A percentile compares a stretch with the other conserved stretches of the same genome.
phyloP scores from a whole-genome alignment of 2,329 filamentous ascomycete species.

The Hypoxylon rubiginosum region DNA sequence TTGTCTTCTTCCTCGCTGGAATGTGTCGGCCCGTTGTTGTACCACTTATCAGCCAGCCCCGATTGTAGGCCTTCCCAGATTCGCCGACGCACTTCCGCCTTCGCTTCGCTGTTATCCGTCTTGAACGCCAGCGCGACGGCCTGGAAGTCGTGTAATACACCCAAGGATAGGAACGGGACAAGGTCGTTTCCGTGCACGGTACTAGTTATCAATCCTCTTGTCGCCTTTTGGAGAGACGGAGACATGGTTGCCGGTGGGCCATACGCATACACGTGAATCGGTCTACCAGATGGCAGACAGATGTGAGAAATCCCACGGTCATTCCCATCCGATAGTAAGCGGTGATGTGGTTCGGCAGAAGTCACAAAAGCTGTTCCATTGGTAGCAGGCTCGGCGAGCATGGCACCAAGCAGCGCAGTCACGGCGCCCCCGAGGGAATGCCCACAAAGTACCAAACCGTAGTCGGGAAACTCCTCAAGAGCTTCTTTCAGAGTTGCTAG shows the following conservation, averaged over 20 bases:
- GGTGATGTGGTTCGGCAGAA: slow-evolving; percentile 62
- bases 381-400: slow-evolving; percentile 74
- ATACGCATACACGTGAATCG: slow-evolving; percentile 85
- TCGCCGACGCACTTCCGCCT: slow-evolving; percentile 74
- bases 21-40: slow-evolving; percentile 58
- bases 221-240: slow-evolving; percentile 75
- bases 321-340: slow-evolving; percentile 53
- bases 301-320: slow-evolving; percentile 52
- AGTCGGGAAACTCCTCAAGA: slow-evolving; percentile 75
- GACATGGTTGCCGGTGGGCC: slow-evolving; percentile 81
- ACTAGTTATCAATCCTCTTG: slow-evolving; percentile 80
- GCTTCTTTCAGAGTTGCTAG: slow-evolving; percentile 75
- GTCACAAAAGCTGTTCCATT: slow-evolving; percentile 73
- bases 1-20: slow-evolving; percentile 69
- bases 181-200: slow-evolving; percentile 80
- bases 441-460: slow-evolving; percentile 77
- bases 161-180: slow-evolving; percentile 79
- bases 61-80: slow-evolving; percentile 75
- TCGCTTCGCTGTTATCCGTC: slow-evolving; percentile 75
- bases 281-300: slow-evolving; percentile 74
- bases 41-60: slow-evolving; percentile 73
- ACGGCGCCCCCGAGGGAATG: slow-evolving; percentile 79
- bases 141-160: slow-evolving; percentile 81
- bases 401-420: slow-evolving; percentile 76
- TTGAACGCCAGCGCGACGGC: slow-evolving; percentile 80